Evolutionary conservation across 495 filamentous ascomycete genomes (phyloP).

Genomic region (Geoglossum glabrum): DNA sequence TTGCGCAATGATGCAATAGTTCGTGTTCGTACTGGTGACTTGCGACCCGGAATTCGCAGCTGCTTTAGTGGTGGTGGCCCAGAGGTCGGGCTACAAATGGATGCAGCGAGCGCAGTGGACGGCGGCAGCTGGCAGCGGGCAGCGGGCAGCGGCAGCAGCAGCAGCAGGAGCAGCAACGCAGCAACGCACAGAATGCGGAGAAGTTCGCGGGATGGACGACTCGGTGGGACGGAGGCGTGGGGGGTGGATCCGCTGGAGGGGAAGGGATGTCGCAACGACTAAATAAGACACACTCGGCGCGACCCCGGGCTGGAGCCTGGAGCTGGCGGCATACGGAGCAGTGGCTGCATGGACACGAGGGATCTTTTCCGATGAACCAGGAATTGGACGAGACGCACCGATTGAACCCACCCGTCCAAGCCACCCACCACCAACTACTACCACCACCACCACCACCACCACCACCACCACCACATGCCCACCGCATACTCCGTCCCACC

Average conservation of each 20-base stretch:
- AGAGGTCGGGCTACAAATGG: not conserved
- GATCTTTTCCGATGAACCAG: not conserved
- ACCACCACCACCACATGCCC: too few relatives aligned
- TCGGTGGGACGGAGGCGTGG: conserved; percentile 19
- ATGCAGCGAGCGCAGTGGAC: not conserved
- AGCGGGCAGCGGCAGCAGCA: not conserved
- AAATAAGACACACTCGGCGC: not conserved
- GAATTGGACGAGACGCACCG: not conserved
- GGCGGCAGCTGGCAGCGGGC: not conserved
- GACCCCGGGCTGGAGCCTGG: not conserved
- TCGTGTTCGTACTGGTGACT: too few relatives aligned
- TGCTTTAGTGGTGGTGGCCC: not conserved
- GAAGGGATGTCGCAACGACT: conserved; percentile 1
- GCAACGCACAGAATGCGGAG: not conserved
- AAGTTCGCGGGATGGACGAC: not conserved
- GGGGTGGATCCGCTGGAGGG: conserved; percentile 4
- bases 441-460: not conserved
- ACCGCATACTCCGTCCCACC: too few relatives aligned
- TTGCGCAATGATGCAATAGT: not conserved
- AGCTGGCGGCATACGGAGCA: not conserved
- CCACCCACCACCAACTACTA: not conserved
- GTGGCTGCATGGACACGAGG: not conserved
- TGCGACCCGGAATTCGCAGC: not conserved
- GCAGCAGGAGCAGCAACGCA: too few relatives aligned
- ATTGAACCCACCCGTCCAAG: not conserved